These are phyloP conservation scores for Vigna trinervia DNA, from an alignment of 306 rosid species.

Conservation along the genomic window DNA sequence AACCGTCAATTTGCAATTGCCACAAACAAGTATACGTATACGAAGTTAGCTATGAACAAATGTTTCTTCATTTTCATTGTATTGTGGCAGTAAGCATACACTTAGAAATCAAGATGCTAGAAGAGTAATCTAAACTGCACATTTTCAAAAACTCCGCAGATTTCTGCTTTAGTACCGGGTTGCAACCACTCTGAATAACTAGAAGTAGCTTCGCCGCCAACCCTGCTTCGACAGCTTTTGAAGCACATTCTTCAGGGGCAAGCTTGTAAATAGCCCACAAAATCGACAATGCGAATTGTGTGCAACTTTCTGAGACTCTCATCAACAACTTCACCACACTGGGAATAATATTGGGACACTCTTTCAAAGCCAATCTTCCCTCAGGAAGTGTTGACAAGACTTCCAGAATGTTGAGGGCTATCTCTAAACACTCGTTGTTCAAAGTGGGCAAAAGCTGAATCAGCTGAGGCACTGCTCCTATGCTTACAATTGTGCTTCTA, in stretches of 20 bases:
- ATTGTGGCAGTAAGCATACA: slow-evolving; percentile 85
- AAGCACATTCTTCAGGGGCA: slow-evolving; percentile 77
- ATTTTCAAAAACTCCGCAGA: slow-evolving; percentile 77
- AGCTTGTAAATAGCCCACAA: slow-evolving; percentile 78
- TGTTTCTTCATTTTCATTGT: slow-evolving; percentile 54
- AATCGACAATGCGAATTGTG: slow-evolving; percentile 67
- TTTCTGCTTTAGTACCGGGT: slow-evolving; percentile 67
- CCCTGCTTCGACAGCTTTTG: slow-evolving; percentile 78
- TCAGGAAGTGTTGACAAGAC: slow-evolving; percentile 64
- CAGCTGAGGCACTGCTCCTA: slow-evolving; percentile 71
- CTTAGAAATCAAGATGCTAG: slow-evolving; percentile 73
- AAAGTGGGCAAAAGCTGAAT: slow-evolving; percentile 64
- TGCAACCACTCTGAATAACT: slow-evolving; percentile 88
- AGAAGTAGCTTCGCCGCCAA: slow-evolving; percentile 79
- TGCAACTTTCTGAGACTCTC: slow-evolving; percentile 85
- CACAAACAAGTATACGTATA: background rate
- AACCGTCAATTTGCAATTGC: background rate
- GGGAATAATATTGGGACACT: slow-evolving; percentile 67
- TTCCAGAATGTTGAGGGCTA: slow-evolving; percentile 64
- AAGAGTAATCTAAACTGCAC: slow-evolving; percentile 76
- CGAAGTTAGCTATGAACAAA: slow-evolving; percentile 47
- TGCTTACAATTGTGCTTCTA: slow-evolving; percentile 60
- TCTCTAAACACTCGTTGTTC: slow-evolving; percentile 62
- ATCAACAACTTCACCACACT: slow-evolving; percentile 67
- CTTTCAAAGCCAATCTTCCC: slow-evolving; percentile 75